Conservation (phyloP, 257 asterid species). For the Vinca minor region DNA sequence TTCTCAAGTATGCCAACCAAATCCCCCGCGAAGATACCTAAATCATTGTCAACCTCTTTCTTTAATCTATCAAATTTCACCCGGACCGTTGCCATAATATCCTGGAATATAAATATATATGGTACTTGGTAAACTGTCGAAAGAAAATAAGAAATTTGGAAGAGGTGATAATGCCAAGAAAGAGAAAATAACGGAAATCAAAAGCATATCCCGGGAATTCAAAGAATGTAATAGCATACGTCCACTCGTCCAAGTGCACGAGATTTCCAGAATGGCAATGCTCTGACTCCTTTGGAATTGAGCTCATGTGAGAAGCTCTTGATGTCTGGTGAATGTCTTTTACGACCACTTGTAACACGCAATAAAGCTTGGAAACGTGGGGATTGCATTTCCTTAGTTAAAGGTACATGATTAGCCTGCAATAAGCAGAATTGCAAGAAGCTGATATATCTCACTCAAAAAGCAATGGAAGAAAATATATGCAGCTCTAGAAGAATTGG, state of each 20-base stretch:
- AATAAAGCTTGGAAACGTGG: constrained; percentile 92
- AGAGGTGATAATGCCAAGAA: not conserved
- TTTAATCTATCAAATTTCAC: constrained; percentile 73
- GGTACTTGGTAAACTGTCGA: constrained; percentile 13
- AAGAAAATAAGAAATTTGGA: constrained; percentile 5
- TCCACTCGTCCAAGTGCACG: constrained; percentile 81
- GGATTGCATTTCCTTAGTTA: constrained; percentile 86
- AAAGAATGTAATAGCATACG: constrained; percentile 45
- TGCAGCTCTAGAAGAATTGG: constrained; percentile 7
- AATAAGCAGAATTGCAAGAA: constrained; percentile 26
- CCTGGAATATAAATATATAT: constrained; percentile 40
- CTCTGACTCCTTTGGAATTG: constrained; percentile 82
- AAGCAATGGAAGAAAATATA: not conserved
- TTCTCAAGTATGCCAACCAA: constrained; percentile 69
- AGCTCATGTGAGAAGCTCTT: constrained; percentile 97
- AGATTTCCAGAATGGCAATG: constrained; percentile 94
- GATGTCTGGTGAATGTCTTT: constrained; percentile 53
- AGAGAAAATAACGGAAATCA: constrained; percentile 7
- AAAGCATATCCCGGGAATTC: constrained; percentile 15
- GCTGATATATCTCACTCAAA: constrained; percentile 8
- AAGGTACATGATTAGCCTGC: constrained; percentile 68
- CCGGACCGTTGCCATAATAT: constrained; percentile 63
- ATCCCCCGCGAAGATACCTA: constrained; percentile 87
- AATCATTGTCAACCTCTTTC: constrained; percentile 77
- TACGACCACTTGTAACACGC: constrained; percentile 77